These are phyloP conservation scores for Oryza meridionalis DNA, from an alignment of 176 grass and related monocot species.

Conservation along the genomic window DNA sequence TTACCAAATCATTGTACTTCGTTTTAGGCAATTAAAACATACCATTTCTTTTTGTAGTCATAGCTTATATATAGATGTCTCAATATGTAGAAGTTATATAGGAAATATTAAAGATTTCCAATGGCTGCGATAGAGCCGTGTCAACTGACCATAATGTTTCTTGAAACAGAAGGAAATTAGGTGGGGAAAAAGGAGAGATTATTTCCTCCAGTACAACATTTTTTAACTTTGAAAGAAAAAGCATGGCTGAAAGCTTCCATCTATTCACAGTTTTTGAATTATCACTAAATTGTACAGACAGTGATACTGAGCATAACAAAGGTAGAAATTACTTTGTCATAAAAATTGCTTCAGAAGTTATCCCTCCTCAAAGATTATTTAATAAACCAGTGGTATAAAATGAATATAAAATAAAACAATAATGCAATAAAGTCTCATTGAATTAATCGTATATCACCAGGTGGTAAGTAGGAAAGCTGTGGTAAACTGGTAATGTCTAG, in stretches of 20 bases:
- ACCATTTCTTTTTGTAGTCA: neutral
- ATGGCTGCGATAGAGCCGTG: neutral
- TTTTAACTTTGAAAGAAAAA: neutral
- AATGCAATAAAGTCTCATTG: neutral
- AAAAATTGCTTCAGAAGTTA: constrained; percentile 27
- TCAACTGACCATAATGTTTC: neutral
- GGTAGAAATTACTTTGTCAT: neutral
- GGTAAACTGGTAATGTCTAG: neutral
- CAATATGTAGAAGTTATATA: neutral
- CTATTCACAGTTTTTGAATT: neutral
- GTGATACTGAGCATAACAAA: constrained; percentile 14
- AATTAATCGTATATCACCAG: neutral
- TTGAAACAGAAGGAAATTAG: constrained; percentile 16
- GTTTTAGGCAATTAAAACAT: neutral
- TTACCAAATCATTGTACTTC: neutral
- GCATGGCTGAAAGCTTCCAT: neutral
- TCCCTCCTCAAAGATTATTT: neutral
- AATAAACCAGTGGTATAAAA: neutral
- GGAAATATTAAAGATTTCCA: constrained; percentile 1
- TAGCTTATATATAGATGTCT: neutral
- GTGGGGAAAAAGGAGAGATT: neutral
- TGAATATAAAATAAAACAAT: neutral
- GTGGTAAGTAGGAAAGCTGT: neutral
- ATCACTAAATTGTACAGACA: neutral
- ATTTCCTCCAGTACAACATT: neutral